Base-by-base conservation (phyloP, 176 grass and related monocot species). In the Eragrostis curvula region DNA sequence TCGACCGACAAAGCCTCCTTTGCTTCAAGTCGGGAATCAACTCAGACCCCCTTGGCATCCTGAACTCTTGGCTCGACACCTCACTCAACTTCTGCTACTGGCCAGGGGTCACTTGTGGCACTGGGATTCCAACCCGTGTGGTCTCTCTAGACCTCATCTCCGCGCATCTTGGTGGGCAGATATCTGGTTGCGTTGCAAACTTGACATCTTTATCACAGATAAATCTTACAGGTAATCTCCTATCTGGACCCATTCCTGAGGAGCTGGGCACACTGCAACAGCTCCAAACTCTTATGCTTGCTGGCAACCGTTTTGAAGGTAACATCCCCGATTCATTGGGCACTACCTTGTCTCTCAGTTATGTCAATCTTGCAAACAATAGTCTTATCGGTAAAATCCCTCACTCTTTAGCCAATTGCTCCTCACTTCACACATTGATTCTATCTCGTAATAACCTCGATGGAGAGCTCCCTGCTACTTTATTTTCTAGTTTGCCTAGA, bases 1-100 rank as follows among this genome's bases (percentile, higher is more conserved):
- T 66, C 12, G 83, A 92, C 0, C 25, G 44, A 0, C 68, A 41
- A 2, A 17, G 76, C 3, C 84, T 92, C 13, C 84, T 87, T 5
- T 89, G 84, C 76, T 87, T 92, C 81, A 87, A 81, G 76, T 74
- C 56, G 0, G 49, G 48, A 18, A 32, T 89, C 44, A 52, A 0
- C 11, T 83, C 13, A 0, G n/a, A 87, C 21, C 58, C 84, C 11
- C 18, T 21, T 3, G 29, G 63, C 43, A 56, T 16, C 1, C 60
- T 92, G 12, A 2, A 25, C 3, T 77, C 70, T 42, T 92, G 87
- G 90, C 28, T 9, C 3, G 11, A 83, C 1, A 1, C 18, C 2
- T 81, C 90, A 20, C 58, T 73, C 24, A 14, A 61, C 17, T 87
- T 84, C 68, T 92, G 87, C 77, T 12, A 43, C 21, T 92, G 91